Conservation (phyloP, 768 basidiomycete species). For the Tubosaeta brunneosetosa region DNA sequence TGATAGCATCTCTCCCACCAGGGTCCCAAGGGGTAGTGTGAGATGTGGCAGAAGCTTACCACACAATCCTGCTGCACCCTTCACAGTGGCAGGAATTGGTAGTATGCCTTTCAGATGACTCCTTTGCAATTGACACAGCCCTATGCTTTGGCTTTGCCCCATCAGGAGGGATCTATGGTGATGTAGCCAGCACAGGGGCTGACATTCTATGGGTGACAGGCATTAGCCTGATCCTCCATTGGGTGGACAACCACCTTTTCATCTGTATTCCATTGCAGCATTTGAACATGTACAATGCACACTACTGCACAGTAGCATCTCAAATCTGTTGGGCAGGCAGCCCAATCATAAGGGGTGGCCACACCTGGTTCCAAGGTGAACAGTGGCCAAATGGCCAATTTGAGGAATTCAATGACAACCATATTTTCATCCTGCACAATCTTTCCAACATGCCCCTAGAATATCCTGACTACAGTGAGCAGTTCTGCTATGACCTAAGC, state of each 20-base stretch:
- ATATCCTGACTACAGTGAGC: too few relatives aligned
- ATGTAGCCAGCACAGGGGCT: too few relatives aligned
- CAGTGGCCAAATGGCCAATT: too few relatives aligned
- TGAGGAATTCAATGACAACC: neutral
- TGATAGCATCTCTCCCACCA: neutral
- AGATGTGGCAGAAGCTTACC: neutral
- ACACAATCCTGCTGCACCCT: neutral
- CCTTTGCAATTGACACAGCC: neutral
- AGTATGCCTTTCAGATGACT: rapidly evolving
- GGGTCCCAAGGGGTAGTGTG: neutral
- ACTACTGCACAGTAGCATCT: too few relatives aligned
- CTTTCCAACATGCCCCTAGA: neutral
- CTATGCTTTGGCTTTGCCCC: neutral
- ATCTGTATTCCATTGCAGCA: neutral
- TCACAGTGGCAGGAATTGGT: neutral
- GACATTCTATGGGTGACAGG: neutral
- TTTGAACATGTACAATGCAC: too few relatives aligned
- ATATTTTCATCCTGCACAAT: neutral
- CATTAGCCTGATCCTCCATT: too few relatives aligned
- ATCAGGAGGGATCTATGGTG: neutral
- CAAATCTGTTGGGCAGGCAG: too few relatives aligned
- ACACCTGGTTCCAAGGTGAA: neutral
- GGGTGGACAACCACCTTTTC: neutral
- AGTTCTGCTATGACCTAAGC: too few relatives aligned
- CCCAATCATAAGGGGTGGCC: neutral